A percentile compares a stretch with the other conserved stretches of the same genome.
phyloP scores from a whole-genome alignment of 208 protist genomes.

The Leishmania turanica region DNA sequence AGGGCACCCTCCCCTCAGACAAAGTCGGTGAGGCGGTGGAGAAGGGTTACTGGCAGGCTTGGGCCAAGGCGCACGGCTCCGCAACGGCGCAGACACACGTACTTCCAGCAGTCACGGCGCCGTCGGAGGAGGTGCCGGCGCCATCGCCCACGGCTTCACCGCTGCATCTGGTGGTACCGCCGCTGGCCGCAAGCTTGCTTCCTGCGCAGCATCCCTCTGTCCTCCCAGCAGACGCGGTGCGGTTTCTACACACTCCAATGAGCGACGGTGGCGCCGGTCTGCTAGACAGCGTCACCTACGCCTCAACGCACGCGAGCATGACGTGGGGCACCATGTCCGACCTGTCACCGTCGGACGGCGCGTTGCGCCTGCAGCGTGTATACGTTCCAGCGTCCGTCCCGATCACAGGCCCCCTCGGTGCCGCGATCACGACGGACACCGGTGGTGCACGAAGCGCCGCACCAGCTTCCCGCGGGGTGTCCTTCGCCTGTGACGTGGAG shows the following conservation, averaged over 20 bases:
- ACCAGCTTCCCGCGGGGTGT: conserved; percentile 19
- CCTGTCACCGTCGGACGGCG: neutral
- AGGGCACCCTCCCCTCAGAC: conserved; percentile 68
- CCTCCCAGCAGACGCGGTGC: neutral
- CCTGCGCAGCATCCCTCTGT: neutral
- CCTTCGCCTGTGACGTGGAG: conserved; percentile 61
- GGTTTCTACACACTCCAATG: conserved; percentile 69
- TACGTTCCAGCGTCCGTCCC: conserved; percentile 19
- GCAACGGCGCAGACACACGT: too few relatives aligned
- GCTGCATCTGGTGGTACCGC: conserved; percentile 2
- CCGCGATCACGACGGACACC: conserved; percentile 12
- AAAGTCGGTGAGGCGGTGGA: conserved; percentile 63
- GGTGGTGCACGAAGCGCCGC: neutral
- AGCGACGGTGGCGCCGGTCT: conserved; percentile 80
- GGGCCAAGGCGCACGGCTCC: neutral
- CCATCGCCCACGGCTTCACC: neutral
- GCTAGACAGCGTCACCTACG: conserved; percentile 67
- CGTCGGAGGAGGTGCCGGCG: neutral
- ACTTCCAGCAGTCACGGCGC: neutral
- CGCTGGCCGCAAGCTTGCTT: neutral
- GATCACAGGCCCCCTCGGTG: conserved; percentile 64
- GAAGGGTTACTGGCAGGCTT: conserved; percentile 33
- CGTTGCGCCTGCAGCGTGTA: conserved; percentile 21
- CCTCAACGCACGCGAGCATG: neutral
- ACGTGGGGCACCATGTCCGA: neutral